A percentile compares a stretch with the other conserved stretches of the same genome.
Evolutionary conservation across 768 basidiomycete species (phyloP).

Genomic region (Boletus insuetus): DNA sequence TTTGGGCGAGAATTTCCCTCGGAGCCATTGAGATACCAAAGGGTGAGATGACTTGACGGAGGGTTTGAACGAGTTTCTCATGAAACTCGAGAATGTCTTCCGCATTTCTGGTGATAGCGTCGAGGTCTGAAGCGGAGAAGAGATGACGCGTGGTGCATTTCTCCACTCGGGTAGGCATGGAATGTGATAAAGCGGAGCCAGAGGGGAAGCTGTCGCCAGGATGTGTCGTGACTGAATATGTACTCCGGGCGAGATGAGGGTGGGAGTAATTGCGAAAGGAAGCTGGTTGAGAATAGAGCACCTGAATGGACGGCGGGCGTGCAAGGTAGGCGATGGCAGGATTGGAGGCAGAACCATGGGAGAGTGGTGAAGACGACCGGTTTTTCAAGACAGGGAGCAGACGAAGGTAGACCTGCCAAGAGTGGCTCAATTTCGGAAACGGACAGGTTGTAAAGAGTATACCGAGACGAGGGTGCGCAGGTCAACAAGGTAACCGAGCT

Average conservation of each 20-base stretch:
- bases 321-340: conserved; percentile 28
- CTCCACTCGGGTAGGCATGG: conserved; percentile 23
- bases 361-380: conserved; percentile 14
- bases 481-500: conserved; percentile 78
- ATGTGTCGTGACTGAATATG: conserved; percentile 15
- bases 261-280: conserved; percentile 45
- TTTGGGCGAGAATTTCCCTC: conserved; percentile 16
- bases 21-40: conserved; percentile 47
- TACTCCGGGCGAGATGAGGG: conserved; percentile 32
- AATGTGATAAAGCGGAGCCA: conserved; percentile 2
- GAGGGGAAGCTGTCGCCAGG: conserved; percentile 8
- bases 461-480: conserved; percentile 76
- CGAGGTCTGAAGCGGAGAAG: conserved; percentile 57
- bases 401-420: conserved; percentile 62
- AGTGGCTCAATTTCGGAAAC: background rate
- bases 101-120: conserved; percentile 62
- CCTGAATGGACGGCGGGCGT: conserved; percentile 40
- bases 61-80: conserved; percentile 58
- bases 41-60: conserved; percentile 47
- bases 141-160: conserved; percentile 45
- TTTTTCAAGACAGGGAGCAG: conserved; percentile 49
- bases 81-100: conserved; percentile 67
- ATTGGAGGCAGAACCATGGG: conserved; percentile 28
- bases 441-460: conserved; percentile 17
- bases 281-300: conserved; percentile 42